Conservation (phyloP, 805 yeast genomes). For the Dipodascopsis uninucleata region DNA sequence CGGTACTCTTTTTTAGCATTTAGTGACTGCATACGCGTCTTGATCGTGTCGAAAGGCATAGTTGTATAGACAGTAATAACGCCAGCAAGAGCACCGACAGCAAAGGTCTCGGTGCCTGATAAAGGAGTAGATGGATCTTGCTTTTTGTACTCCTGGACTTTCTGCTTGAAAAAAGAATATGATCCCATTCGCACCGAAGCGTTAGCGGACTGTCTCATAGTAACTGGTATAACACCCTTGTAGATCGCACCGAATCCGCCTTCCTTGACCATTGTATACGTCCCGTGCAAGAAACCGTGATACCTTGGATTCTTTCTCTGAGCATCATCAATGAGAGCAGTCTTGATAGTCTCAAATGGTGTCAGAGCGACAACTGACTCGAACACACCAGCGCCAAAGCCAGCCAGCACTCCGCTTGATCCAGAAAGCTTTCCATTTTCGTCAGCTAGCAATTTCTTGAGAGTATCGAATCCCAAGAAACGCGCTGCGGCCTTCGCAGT, state of each 20-base stretch:
- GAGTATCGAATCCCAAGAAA: slow-evolving; percentile 85
- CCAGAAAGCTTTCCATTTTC: slow-evolving; percentile 84
- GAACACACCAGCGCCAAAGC: slow-evolving; percentile 93
- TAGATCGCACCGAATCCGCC: slow-evolving; percentile 81
- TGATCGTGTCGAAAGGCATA: slow-evolving; percentile 94
- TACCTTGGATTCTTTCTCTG: slow-evolving; percentile 74
- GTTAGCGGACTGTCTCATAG: slow-evolving; percentile 92
- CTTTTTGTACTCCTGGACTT: slow-evolving; percentile 16
- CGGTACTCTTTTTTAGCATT: slow-evolving; percentile 68
- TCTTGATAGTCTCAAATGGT: slow-evolving; percentile 94
- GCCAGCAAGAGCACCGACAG: slow-evolving; percentile 88
- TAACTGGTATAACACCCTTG: slow-evolving; percentile 87
- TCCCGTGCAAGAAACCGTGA: slow-evolving; percentile 57
- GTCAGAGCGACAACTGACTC: slow-evolving; percentile 93
- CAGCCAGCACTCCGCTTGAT: slow-evolving; percentile 89
- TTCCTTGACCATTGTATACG: slow-evolving; percentile 63
- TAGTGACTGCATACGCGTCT: slow-evolving; percentile 94
- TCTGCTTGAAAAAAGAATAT: slow-evolving; percentile 73
- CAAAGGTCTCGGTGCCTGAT: slow-evolving; percentile 73
- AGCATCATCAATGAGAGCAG: slow-evolving; percentile 91
- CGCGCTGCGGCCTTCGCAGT: slow-evolving; percentile 96
- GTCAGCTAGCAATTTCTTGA: slow-evolving; percentile 73
- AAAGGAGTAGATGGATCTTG: slow-evolving; percentile 66
- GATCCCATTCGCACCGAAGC: slow-evolving; percentile 93
- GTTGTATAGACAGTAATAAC: slow-evolving; percentile 85